Percentiles rank a stretch among this genome's conserved stretches.
Conservation (phyloP, 2,329 filamentous ascomycete genomes). For the Ilyonectria sp. region DNA sequence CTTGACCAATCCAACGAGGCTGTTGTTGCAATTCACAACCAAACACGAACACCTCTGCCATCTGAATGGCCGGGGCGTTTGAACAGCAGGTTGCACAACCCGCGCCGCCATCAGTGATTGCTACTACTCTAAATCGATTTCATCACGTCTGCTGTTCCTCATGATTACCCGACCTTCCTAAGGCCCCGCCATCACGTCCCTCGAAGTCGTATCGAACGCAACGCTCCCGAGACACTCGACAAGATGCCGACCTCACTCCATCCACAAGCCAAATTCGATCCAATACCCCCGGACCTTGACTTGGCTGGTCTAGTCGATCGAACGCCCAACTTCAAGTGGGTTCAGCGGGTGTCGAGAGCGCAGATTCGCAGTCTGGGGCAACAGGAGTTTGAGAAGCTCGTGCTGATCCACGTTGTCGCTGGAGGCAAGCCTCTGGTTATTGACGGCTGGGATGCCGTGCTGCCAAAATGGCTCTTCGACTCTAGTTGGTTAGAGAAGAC, state of each 20-base stretch:
- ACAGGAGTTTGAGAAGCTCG: conserved; percentile 87
- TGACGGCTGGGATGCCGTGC: conserved; percentile 84
- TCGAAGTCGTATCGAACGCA: conserved; percentile 4
- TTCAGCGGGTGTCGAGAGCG: conserved; percentile 82
- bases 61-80: conserved; percentile 19
- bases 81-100: conserved; percentile 22
- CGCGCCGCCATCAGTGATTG: not conserved
- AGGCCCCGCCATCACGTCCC: not conserved
- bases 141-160: conserved; percentile 1
- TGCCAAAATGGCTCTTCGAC: conserved; percentile 86
- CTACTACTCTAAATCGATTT: not conserved
- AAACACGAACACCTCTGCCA: not conserved
- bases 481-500: conserved; percentile 84
- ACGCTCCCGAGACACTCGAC: conserved; percentile 25
- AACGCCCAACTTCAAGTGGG: conserved; percentile 89
- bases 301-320: conserved; percentile 81
- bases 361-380: conserved; percentile 84
- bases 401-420: conserved; percentile 85
- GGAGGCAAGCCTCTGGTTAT: conserved; percentile 92
- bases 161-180: conserved; percentile 21
- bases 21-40: not conserved
- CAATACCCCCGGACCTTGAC: conserved; percentile 89
- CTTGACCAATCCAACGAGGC: conserved; percentile 5
- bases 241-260: conserved; percentile 82
- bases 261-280: conserved; percentile 91